Evolutionary conservation across 768 basidiomycete species (phyloP).

Genomic region (Clathrus columnatus): DNA sequence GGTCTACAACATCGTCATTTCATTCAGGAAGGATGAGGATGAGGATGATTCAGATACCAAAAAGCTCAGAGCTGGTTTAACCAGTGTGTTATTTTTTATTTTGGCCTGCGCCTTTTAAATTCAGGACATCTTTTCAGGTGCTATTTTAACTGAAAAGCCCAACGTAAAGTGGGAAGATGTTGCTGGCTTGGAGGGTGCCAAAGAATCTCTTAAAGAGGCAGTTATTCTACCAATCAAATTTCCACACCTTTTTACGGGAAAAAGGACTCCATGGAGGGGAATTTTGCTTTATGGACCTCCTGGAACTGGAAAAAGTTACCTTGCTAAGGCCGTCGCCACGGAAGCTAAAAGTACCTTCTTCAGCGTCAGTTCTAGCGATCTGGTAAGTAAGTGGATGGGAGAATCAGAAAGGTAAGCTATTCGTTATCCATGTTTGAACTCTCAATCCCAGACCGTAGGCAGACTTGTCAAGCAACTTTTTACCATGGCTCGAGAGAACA

Average conservation of each 20-base stretch:
- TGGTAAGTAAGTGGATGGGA: constrained; percentile 99
- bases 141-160: constrained; percentile 88
- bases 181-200: constrained; percentile 90
- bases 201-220: constrained; percentile 93
- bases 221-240: constrained; percentile 99
- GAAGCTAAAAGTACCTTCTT: constrained; percentile 99
- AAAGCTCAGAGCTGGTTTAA: constrained; percentile 87
- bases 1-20: not conserved
- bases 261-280: constrained; percentile 94
- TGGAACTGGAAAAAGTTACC: constrained; percentile 92
- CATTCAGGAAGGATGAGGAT: constrained; percentile 30
- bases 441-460: constrained; percentile 3
- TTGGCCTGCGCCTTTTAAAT: not conserved
- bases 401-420: constrained; percentile 82
- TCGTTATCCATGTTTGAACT: not conserved
- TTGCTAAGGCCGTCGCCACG: constrained; percentile 98
- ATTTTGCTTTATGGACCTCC: constrained; percentile 96
- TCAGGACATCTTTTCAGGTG: constrained; percentile 32
- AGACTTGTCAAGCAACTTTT: constrained; percentile 96
- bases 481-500: constrained; percentile 89
- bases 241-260: constrained; percentile 96
- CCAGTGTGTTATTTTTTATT: constrained; percentile 27
- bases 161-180: constrained; percentile 99
- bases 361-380: constrained; percentile 87
- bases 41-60: constrained; percentile 87